phyloP scores from a whole-genome alignment of 768 basidiomycete species.

The Tylopilus plumbeoviolaceoides region DNA sequence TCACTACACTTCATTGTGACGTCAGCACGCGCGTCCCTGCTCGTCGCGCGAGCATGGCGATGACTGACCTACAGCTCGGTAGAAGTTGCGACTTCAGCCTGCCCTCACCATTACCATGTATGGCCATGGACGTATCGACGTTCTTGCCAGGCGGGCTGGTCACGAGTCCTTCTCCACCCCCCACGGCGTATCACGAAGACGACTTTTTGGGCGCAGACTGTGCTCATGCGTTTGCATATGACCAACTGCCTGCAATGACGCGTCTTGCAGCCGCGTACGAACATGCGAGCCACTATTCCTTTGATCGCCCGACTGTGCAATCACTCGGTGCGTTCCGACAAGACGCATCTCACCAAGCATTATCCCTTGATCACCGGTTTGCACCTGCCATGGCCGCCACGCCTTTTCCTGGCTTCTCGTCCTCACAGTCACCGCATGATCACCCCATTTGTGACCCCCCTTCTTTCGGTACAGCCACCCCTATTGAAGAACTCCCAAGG shows the following conservation, averaged over 20 bases:
- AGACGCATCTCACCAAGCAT: conserved; percentile 14
- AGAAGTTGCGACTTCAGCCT: conserved; percentile 4
- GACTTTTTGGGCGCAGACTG: conserved; percentile 17
- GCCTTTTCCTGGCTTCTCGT: conserved; percentile 29
- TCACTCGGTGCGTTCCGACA: conserved; percentile 16
- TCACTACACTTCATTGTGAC: conserved; percentile 18
- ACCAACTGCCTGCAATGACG: conserved; percentile 14
- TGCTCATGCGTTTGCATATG: conserved; percentile 12
- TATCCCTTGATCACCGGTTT: conserved; percentile 24
- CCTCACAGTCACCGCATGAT: conserved; percentile 30
- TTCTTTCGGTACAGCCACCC: conserved; percentile 28
- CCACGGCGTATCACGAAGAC: conserved; percentile 23
- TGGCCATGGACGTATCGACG: conserved; percentile 9
- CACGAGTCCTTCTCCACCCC: conserved; percentile 21
- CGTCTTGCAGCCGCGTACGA: conserved; percentile 10
- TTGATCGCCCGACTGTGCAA: conserved; percentile 19
- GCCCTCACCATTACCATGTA: conserved; percentile 14
- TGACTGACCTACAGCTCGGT: conserved; percentile 10
- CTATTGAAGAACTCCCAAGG: conserved; percentile 19
- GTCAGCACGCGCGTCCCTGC: conserved; percentile 14
- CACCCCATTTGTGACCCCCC: conserved; percentile 22
- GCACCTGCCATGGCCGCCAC: conserved; percentile 22
- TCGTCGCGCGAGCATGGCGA: conserved; percentile 15
- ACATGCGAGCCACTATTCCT: conserved; percentile 5
- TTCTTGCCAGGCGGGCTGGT: conserved; percentile 13